Evolutionary conservation across 2,329 filamentous ascomycete species (phyloP).

Genomic region (Ophidiomyces ophidiicola): DNA sequence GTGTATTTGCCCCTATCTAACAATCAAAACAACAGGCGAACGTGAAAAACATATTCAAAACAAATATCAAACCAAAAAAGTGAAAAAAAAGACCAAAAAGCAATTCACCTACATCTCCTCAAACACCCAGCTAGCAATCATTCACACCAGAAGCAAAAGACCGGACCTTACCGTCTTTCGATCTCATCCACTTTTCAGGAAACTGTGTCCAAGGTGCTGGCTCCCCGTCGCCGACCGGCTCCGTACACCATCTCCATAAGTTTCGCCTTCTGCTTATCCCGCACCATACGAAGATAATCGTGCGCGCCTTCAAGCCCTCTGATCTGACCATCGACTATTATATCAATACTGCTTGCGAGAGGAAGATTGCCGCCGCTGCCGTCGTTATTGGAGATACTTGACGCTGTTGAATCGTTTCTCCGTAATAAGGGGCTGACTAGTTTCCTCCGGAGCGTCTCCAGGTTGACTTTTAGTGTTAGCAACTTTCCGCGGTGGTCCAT

Average conservation of each 20-base stretch:
- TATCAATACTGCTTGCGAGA: slow-evolving; percentile 40
- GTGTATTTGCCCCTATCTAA: too few species aligned
- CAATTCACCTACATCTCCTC: too few species aligned
- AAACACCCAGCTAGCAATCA: too few species aligned
- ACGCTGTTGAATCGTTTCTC: slow-evolving; percentile 43
- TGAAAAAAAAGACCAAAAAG: too few species aligned
- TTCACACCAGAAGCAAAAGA: too few species aligned
- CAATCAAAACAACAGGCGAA: too few species aligned
- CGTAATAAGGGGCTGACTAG: slow-evolving; percentile 74
- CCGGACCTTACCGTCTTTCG: slow-evolving; percentile 9
- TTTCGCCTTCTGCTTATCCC: slow-evolving; percentile 70
- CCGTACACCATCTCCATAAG: slow-evolving; percentile 70
- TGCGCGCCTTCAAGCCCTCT: slow-evolving; percentile 68
- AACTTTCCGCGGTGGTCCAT: slow-evolving; percentile 78
- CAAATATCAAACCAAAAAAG: too few species aligned
- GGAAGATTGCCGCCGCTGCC: slow-evolving; percentile 16
- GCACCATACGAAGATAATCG: slow-evolving; percentile 59
- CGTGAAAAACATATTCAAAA: too few species aligned
- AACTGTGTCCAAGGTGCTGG: background rate
- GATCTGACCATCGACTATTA: slow-evolving; percentile 68
- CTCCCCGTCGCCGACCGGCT: slow-evolving; percentile 21
- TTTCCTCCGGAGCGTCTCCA: slow-evolving; percentile 73
- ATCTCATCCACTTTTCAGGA: slow-evolving; percentile 11
- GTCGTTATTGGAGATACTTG: slow-evolving; percentile 16
- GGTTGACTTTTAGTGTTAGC: slow-evolving; percentile 68